phyloP scores from a whole-genome alignment of 495 filamentous ascomycete genomes.

The Niebla homalea region DNA sequence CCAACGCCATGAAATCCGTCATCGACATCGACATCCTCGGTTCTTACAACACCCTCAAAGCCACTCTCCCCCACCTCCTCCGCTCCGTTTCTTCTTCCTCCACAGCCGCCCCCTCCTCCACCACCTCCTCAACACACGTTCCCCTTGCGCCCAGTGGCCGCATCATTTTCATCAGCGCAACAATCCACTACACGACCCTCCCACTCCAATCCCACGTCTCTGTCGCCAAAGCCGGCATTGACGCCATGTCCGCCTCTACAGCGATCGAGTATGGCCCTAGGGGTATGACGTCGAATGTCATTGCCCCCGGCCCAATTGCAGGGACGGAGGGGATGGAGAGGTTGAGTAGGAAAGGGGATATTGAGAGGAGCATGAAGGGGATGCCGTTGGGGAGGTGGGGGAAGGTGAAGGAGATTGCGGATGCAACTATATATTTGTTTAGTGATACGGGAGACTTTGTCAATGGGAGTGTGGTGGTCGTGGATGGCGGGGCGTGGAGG shows the following conservation, averaged over 20 bases:
- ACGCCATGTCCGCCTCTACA: slow-evolving; percentile 60
- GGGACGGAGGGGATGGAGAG: slow-evolving; percentile 52
- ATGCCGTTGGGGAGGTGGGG: slow-evolving; percentile 65
- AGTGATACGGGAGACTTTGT: slow-evolving; percentile 37
- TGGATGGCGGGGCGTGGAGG: slow-evolving; percentile 66
- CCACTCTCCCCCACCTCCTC: slow-evolving; percentile 65
- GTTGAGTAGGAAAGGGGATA: slow-evolving; percentile 31
- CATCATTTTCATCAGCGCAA: slow-evolving; percentile 79
- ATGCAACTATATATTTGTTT: slow-evolving; percentile 59
- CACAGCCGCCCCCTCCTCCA: background rate
- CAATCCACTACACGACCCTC: slow-evolving; percentile 74
- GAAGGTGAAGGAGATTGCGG: slow-evolving; percentile 76
- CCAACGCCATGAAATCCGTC: slow-evolving; percentile 88
- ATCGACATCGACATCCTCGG: slow-evolving; percentile 94
- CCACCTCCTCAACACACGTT: slow-evolving; percentile 7
- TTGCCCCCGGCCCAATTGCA: slow-evolving; percentile 67
- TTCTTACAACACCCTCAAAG: slow-evolving; percentile 90
- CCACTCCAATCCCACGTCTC: slow-evolving; percentile 77
- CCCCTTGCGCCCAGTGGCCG: slow-evolving; percentile 56
- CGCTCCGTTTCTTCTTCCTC: slow-evolving; percentile 43
- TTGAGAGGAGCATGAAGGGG: slow-evolving; percentile 15
- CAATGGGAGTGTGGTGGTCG: slow-evolving; percentile 15
- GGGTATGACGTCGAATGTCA: slow-evolving; percentile 80
- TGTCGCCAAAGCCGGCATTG: slow-evolving; percentile 84
- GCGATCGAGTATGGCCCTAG: slow-evolving; percentile 79